Conservation (phyloP, 148 eudicot species). For the Euryodendron excelsum region DNA sequence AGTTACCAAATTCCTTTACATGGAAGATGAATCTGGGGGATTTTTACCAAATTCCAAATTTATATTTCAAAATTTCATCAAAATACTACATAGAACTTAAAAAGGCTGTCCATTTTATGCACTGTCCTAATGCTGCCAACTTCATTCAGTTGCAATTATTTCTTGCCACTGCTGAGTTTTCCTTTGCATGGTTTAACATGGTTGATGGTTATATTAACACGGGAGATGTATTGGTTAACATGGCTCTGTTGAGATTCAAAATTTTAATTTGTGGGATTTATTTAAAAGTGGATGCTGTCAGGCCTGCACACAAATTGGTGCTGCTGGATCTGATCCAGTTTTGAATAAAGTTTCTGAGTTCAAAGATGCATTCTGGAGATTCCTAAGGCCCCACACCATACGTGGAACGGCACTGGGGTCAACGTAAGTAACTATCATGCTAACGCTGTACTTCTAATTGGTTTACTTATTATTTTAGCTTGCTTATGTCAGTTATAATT, state of each 20-base stretch:
- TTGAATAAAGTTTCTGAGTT: slow-evolving; percentile 54
- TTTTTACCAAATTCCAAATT: too few relatives aligned
- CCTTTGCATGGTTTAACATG: slow-evolving; percentile 1
- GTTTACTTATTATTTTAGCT: neutral
- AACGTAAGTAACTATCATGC: slow-evolving; percentile 41
- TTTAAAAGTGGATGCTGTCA: slow-evolving; percentile 37
- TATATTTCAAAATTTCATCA: neutral
- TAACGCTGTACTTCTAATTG: neutral
- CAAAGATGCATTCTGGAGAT: slow-evolving; percentile 91
- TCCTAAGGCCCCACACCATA: slow-evolving; percentile 92
- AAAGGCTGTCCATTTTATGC: neutral
- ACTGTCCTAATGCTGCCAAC: neutral
- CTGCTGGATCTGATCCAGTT: slow-evolving; percentile 73
- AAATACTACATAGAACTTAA: neutral
- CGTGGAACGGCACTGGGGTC: slow-evolving; percentile 98
- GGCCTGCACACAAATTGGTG: slow-evolving; percentile 82
- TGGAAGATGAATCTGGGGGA: too few relatives aligned
- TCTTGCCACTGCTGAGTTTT: neutral
- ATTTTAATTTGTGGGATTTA: slow-evolving; percentile 24
- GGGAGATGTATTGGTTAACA: slow-evolving; percentile 5
- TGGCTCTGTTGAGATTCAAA: slow-evolving; percentile 13
- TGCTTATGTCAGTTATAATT: slow-evolving; percentile 6
- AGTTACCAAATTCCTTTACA: too few relatives aligned
- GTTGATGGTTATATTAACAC: too few relatives aligned
- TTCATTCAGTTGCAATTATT: neutral